Evolutionary conservation across 2,329 filamentous ascomycete species (phyloP), one percentile per base, ranked within the genome.

Genomic region (Fusarium ramigenum): DNA sequence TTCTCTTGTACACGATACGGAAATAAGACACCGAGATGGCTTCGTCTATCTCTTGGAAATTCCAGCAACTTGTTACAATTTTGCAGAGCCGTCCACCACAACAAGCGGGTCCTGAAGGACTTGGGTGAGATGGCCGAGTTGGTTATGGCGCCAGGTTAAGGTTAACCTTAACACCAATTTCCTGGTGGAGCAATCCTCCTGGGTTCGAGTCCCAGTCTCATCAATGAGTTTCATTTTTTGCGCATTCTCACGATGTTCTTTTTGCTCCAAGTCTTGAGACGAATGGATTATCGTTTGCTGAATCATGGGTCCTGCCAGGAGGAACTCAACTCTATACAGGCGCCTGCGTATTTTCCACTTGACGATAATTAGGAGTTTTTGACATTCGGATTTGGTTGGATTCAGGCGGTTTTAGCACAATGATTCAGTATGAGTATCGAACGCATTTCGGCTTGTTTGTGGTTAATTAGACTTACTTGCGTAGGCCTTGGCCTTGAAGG

Each of bases 141-240:
- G 74, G 74, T 76, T 76, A 75, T 75, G 74, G 74, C 74, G 74
- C 59, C 73, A 75, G 74, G 74, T 75, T 75, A 75, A 75, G 74
- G 74, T 74, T 34, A 69, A 70, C 74, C 65, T 75, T 72, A 72
- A 72, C 61, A 70, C 62, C 67, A 66, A 70, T 43, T 75, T 75
- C 73, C 73, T 75, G 74, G 53, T 75, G 74, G 74, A 75, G 74
- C 73, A 75, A 75, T 75, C 74, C 74, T 75, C 73, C 74, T 76
- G 73, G 74, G 74, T 76, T 76, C 74, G 69, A 76, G 65, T 76
- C 74, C 74, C 74, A 76, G 74, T 76, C 74, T 76, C 71, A 76
- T 76, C 74, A 74, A 25, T 49, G 21, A 40, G 59, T 61, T 68
- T 60, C 21, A 44, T 66, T 75, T 76, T 52, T 76, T 67, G n/a